Base-by-base conservation (phyloP, 31 red algal species). In the Odonthalia washingtoniensis region DNA sequence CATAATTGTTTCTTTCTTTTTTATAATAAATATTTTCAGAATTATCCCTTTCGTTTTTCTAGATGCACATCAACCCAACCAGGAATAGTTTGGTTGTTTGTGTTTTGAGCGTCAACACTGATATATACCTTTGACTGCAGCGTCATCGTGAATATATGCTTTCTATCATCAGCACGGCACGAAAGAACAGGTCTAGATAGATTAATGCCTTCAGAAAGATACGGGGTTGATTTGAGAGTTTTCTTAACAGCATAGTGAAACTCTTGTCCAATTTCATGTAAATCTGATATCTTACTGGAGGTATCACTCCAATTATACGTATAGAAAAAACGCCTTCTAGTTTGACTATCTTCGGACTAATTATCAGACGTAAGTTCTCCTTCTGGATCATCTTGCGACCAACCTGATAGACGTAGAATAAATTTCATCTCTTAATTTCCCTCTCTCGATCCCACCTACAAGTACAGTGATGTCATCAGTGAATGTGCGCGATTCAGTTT, bases 251-350 rank as follows among this genome's bases (percentile, higher is more conserved):
- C 65, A 21, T 67, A 65, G 45, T 5, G n/a, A 27, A 87, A 17
- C 27, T 86, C 43, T 37, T 82, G 52, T 21, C 72, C 92, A 36
- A 80, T 81, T 41, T 67, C 67, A 46, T 74, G 72, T 38, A 94
- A 73, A 37, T 86, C 37, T 1, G 70, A 27, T 30, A 94, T 35
- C 66, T 89, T 90, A 65, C 80, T 94, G 4, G 90, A 63, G 24
- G 87, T 74, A 62, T 94, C 92, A 80, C 92, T 94, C 92, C 92
- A 94, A 32, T 80, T 78, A 72, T 91, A 84, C 6, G 65, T 78
- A 46, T 91, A 91, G 57, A 28, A 84, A 5, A 89, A 75, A 5
- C 85, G 21, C 4, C 75, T 63, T 62, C 52, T 70, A 24, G 65
- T 70, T 42, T 87, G 49, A 41, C 41, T 42, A 38, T 74, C 70